Conservation (phyloP, 2,329 filamentous ascomycete genomes). For the Pestalotiopsis fici region DNA sequence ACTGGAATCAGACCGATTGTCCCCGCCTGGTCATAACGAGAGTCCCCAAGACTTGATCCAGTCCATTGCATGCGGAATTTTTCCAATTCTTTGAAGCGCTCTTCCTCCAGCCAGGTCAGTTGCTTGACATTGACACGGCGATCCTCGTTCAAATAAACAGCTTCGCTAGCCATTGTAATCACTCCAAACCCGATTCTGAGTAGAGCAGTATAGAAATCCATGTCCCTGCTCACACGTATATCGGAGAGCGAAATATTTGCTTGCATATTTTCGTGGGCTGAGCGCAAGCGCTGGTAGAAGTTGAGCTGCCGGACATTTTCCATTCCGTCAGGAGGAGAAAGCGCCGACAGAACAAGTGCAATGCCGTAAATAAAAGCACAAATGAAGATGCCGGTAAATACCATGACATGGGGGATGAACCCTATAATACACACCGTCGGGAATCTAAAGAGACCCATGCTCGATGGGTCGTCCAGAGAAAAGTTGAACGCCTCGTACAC, state of each 20-base stretch:
- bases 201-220: conserved; percentile 94
- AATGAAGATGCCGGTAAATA: conserved; percentile 74
- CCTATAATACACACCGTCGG: conserved; percentile 94
- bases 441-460: conserved; percentile 76
- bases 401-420: conserved; percentile 91
- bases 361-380: conserved; percentile 78
- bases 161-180: conserved; percentile 91
- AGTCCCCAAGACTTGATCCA: conserved; percentile 45
- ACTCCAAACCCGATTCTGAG: conserved; percentile 85
- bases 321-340: conserved; percentile 59
- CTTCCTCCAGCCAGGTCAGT: conserved; percentile 91
- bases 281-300: conserved; percentile 61
- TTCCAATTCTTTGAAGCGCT: conserved; percentile 78
- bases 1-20: conserved; percentile 58
- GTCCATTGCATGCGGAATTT: conserved; percentile 53
- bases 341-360: conserved; percentile 74
- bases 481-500: conserved; percentile 71
- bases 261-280: conserved; percentile 87
- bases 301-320: conserved; percentile 33
- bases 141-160: conserved; percentile 93
- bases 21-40: conserved; percentile 53
- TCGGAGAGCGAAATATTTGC: conserved; percentile 84
- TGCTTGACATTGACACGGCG: conserved; percentile 70
- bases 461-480: conserved; percentile 59
- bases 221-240: conserved; percentile 78